Percentiles rank a stretch among this genome's conserved stretches.
Evolutionary conservation across 176 grass and related monocot genomes (phyloP).

Genomic region (Alopecurus myosuroides): DNA sequence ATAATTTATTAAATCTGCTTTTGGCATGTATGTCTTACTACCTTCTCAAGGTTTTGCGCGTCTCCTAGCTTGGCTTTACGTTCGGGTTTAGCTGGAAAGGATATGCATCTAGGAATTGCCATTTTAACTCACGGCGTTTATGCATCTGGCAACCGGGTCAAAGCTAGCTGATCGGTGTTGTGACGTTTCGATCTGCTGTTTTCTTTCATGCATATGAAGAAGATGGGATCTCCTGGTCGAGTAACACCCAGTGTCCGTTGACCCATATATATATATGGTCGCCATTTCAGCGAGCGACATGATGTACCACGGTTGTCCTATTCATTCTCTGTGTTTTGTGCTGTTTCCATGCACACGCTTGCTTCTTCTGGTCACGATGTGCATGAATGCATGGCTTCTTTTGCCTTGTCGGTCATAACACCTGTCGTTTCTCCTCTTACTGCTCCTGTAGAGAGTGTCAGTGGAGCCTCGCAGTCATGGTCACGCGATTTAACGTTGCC

Average conservation of each 20-base stretch:
- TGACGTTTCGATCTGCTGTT: neutral
- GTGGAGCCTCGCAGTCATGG: slow-evolving; percentile 27
- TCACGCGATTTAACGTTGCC: slow-evolving; percentile 41
- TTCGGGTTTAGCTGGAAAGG: neutral
- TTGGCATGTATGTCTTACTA: slow-evolving; percentile 2
- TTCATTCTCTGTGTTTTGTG: neutral
- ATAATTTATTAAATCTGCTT: neutral
- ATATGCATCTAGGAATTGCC: neutral
- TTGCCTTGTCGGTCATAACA: neutral
- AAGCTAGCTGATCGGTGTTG: neutral
- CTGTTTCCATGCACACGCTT: neutral
- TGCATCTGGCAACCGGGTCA: slow-evolving; percentile 2
- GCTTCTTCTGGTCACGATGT: neutral
- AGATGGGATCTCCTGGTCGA: neutral
- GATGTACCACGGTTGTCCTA: neutral
- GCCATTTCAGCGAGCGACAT: neutral
- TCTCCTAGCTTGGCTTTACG: neutral
- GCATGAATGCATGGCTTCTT: neutral
- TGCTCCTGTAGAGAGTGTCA: neutral
- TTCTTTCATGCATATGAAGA: neutral
- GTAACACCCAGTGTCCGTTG: neutral
- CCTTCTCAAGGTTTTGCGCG: neutral
- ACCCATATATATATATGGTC: neutral
- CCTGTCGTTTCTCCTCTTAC: slow-evolving; percentile 14
- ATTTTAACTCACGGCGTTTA: neutral